These are phyloP conservation scores for Xylaria longipes DNA, from an alignment of 495 filamentous ascomycete genomes.

Conservation along the genomic window DNA sequence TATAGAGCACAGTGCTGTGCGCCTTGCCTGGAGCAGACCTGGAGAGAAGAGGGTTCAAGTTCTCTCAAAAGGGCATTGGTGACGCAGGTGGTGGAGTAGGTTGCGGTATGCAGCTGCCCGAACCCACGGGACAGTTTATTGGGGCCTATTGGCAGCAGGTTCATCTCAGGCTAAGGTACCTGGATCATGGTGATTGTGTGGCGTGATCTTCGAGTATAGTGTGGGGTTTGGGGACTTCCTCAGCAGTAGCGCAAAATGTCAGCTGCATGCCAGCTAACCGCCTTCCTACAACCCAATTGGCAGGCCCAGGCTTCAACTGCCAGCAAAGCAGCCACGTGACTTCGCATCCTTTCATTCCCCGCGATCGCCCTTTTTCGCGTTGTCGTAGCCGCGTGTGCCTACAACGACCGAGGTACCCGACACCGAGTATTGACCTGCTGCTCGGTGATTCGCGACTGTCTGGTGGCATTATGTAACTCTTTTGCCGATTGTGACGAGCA, in stretches of 20 bases:
- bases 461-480: background rate
- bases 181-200: background rate
- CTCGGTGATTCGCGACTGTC: background rate
- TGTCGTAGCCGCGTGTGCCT: background rate
- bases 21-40: background rate
- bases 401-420: background rate
- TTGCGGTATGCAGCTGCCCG: conserved; percentile 6
- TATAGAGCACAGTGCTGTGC: background rate
- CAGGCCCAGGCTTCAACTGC: background rate
- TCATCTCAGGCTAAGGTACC: background rate
- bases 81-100: conserved; percentile 10
- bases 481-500: background rate
- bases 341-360: conserved; percentile 32
- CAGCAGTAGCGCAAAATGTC: background rate
- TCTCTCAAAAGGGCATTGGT: background rate
- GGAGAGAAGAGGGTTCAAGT: background rate
- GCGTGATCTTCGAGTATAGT: background rate
- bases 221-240: background rate
- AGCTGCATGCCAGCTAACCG: background rate
- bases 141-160: background rate
- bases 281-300: background rate
- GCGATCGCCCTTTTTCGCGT: conserved; percentile 17
- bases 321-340: conserved; percentile 33
- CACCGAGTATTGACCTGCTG: background rate
- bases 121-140: background rate